These are phyloP conservation scores for Hypomontagnella monticulosa DNA, from an alignment of 495 filamentous ascomycete genomes.

Conservation along the genomic window DNA sequence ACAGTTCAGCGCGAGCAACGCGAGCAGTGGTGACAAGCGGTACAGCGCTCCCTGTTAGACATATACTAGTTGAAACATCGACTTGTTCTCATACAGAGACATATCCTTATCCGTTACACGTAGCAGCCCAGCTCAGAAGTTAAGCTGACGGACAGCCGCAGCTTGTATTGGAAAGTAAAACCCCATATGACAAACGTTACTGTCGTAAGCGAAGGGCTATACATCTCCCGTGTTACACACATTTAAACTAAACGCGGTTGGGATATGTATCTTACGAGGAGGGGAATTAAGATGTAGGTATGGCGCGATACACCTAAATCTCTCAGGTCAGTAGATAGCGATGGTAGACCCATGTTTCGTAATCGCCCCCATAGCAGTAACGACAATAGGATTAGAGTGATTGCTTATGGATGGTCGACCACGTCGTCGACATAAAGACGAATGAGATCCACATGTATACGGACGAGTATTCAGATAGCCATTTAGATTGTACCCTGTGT, in stretches of 20 bases:
- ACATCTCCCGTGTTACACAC: background rate
- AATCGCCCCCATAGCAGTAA: too few relatives aligned
- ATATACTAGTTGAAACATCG: slow-evolving; percentile 7
- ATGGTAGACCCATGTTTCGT: too few relatives aligned
- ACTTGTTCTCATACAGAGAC: background rate
- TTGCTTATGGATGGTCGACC: too few relatives aligned
- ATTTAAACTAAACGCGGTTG: background rate
- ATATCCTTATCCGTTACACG: background rate
- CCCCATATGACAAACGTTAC: slow-evolving; percentile 12
- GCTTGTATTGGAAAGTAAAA: slow-evolving; percentile 6
- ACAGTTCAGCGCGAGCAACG: too few relatives aligned
- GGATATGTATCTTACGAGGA: background rate
- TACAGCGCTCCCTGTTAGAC: background rate
- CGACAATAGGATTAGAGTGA: too few relatives aligned
- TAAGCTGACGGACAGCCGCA: slow-evolving; percentile 12
- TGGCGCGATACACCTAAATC: too few relatives aligned
- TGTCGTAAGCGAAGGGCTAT: background rate
- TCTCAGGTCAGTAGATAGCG: too few relatives aligned
- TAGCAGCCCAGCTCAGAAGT: slow-evolving; percentile 16
- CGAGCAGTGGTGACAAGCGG: background rate
- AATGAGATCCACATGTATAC: too few relatives aligned
- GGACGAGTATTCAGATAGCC: background rate
- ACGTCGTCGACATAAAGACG: too few relatives aligned
- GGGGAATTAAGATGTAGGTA: too few relatives aligned
- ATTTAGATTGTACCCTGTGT: too few relatives aligned